These are phyloP conservation scores for Thymus quinquecostatus DNA, from an alignment of 257 asterid species.

Conservation along the genomic window DNA sequence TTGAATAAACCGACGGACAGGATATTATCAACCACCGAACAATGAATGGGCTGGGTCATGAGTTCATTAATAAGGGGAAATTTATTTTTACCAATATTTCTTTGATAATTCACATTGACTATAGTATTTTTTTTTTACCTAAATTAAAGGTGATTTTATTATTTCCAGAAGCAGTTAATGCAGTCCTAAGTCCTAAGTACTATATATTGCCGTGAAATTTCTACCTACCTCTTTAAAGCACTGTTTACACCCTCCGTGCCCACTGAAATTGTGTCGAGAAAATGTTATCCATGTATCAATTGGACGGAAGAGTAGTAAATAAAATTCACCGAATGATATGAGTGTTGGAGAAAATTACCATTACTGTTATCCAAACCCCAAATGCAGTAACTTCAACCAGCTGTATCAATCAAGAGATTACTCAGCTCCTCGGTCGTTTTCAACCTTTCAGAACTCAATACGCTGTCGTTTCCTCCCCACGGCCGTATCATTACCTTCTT, in stretches of 20 bases:
- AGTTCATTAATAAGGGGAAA: neutral
- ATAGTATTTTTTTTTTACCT: neutral
- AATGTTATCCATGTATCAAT: neutral
- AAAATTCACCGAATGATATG: no score
- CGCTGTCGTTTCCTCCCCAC: slow-evolving; percentile 36
- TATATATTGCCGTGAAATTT: slow-evolving; percentile 22
- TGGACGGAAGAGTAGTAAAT: neutral
- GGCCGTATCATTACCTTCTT: slow-evolving; percentile 7
- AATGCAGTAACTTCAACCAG: slow-evolving; percentile 15
- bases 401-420: neutral
- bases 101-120: neutral
- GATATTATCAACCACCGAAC: slow-evolving; percentile 8
- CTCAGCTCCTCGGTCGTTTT: slow-evolving; percentile 13
- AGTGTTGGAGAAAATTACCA: neutral
- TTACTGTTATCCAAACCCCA: neutral
- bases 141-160: slow-evolving; percentile 28
- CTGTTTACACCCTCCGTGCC: no score
- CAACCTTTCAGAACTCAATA: slow-evolving; percentile 27
- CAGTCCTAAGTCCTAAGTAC: neutral
- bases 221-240: slow-evolving; percentile 38
- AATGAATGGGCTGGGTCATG: neutral
- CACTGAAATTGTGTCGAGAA: neutral
- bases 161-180: slow-evolving; percentile 26
- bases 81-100: neutral
- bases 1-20: neutral